Evolutionary conservation across 805 yeast genomes (phyloP), one percentile per base, ranked within the genome.

Genomic region (Saccharomycopsis vini): DNA sequence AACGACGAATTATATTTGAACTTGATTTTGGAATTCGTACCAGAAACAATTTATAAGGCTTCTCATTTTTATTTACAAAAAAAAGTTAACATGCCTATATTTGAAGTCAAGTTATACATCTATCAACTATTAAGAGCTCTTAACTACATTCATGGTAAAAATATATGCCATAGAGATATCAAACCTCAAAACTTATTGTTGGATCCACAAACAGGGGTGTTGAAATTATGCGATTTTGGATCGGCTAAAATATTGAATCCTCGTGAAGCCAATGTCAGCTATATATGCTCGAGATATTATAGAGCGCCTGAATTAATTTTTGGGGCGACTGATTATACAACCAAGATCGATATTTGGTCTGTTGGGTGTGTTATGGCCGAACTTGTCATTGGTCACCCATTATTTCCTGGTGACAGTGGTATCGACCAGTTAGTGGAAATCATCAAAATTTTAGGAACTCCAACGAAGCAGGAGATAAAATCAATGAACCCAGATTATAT

Each of bases 301-400:
- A 72, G 98, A 45, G 98, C 98, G 5, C 98, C 98, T 0, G 98
- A 92, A 64, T 75, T 92, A 54, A 92, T 92, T 49, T 92, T 92
- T 67, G 98, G 97, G 16, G 95, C 97, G 12, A 83, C 95, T 22
- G 86, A 89, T 63, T 92, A 92, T 63, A 87, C 97, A 5, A 88
- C 97, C 24, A 89, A 90, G 62, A 92, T 92, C 52, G 98, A 92
- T 61, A 77, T 92, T 39, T 92, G 98, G 98, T 85, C 95, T 12
- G 87, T 95, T 12, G 96, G 95, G 18, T 92, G 98, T 68, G 98
- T 92, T 19, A 88, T 92, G 86, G 97, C 97, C 3, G 98, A 92
- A 65, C 68, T 92, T 56, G 77, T 89, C 51, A 72, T 92, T 45
- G 97, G 98, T 15, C 97, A 88, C 61, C 98, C 98, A 12, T 68